A percentile compares a stretch with the other conserved stretches of the same genome.
Conservation (phyloP, 1,284 basidiomycete species). For the Spongispora temasekensis region DNA sequence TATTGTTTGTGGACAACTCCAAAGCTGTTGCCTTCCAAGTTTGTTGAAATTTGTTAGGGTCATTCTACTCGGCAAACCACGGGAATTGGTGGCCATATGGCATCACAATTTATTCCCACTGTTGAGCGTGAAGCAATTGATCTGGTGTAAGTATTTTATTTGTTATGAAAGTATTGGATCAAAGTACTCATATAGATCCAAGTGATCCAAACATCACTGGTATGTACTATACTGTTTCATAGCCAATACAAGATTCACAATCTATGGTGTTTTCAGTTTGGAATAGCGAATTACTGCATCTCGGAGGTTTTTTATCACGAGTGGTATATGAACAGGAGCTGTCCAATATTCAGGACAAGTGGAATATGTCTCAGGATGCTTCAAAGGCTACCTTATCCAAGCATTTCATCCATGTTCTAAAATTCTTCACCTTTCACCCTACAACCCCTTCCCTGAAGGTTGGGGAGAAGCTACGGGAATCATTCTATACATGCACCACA, state of each 20-base stretch:
- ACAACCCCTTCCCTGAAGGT: conserved; percentile 87
- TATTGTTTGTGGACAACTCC: not conserved
- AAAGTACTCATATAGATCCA: not conserved
- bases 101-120: conserved; percentile 91
- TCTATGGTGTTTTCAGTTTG: conserved; percentile 47
- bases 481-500: conserved; percentile 72
- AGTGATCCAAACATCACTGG: conserved; percentile 74
- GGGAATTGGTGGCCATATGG: conserved; percentile 88
- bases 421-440: conserved; percentile 82
- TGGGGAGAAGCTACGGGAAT: conserved; percentile 66
- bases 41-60: not conserved
- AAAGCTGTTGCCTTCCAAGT: too few species aligned
- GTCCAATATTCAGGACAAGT: conserved; percentile 50
- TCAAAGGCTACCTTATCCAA: conserved; percentile 46
- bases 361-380: conserved; percentile 30
- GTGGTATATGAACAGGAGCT: conserved; percentile 88
- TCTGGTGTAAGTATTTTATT: conserved; percentile 57
- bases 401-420: conserved; percentile 79
- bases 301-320: conserved; percentile 81
- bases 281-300: conserved; percentile 83
- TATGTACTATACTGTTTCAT: conserved; percentile 35
- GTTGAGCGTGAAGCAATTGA: conserved; percentile 96
- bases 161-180: rapidly evolving
- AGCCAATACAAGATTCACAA: not conserved
- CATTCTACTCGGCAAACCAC: conserved; percentile 54